These are phyloP conservation scores for Chytriomyces confervae DNA, from an alignment of 192 early-diverging fungal genomes.

Conservation along the genomic window DNA sequence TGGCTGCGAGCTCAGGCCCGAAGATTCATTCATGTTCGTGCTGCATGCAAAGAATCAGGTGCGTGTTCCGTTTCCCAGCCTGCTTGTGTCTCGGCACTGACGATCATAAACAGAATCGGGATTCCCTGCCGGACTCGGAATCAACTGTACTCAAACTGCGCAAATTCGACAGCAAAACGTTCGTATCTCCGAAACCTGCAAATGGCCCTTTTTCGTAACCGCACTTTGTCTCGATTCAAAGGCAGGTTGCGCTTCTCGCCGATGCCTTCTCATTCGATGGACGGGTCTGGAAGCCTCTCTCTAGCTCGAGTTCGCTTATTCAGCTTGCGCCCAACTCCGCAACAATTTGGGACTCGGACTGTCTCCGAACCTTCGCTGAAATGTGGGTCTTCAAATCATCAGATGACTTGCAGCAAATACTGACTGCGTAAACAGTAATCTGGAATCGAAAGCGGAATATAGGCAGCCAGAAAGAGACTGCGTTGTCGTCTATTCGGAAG, in stretches of 20 bases:
- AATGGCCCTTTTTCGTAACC: background rate
- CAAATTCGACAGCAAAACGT: background rate
- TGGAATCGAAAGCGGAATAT: conserved; percentile 2
- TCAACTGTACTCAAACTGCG: conserved; percentile 5
- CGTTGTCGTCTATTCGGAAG: conserved; percentile 14
- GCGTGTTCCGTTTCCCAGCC: background rate
- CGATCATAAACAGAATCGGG: background rate
- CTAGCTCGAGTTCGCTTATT: background rate
- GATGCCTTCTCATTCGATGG: conserved; percentile 18
- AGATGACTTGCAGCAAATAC: background rate
- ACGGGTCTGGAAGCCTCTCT: conserved; percentile 15
- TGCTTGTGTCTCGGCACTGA: too few species aligned
- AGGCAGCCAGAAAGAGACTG: conserved; percentile 23
- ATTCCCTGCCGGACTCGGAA: background rate
- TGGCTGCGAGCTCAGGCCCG: background rate
- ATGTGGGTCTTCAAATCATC: background rate
- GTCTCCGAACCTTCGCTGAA: conserved; percentile 24
- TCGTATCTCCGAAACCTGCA: background rate
- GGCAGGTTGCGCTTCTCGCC: conserved; percentile 18
- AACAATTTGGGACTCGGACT: conserved; percentile 6
- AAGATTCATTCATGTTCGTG: conserved; percentile 15
- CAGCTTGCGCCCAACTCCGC: background rate
- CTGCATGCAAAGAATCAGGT: conserved; percentile 8
- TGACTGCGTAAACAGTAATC: background rate
- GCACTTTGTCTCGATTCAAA: background rate